phyloP scores from a whole-genome alignment of 2,329 filamentous ascomycete species.

The Fusarium tjaetaba region DNA sequence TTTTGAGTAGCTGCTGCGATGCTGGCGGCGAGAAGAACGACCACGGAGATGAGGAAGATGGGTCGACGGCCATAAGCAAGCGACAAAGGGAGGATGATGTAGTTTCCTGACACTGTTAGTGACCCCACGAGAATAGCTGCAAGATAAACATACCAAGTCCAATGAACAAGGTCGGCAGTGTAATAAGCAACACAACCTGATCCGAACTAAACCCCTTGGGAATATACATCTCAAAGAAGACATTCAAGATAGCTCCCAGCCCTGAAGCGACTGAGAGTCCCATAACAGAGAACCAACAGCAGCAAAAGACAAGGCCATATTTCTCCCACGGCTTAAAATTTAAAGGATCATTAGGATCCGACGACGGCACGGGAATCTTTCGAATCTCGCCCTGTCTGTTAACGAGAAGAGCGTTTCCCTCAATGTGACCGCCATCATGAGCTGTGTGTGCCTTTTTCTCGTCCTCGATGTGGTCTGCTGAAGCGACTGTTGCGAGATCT shows the following conservation, averaged over 20 bases:
- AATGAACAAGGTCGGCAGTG: constrained; percentile 5
- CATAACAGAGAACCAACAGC: constrained; percentile 4
- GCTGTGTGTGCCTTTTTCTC: not conserved
- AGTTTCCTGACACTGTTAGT: not conserved
- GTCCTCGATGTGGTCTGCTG: constrained; percentile 5
- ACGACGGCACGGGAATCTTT: constrained; percentile 11
- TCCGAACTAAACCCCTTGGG: constrained; percentile 5
- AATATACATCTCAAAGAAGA: constrained; percentile 11
- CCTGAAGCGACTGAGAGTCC: not conserved
- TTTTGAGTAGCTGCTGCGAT: not conserved
- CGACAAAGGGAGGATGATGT: constrained; percentile 8
- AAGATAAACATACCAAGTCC: not conserved
- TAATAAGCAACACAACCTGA: constrained; percentile 9
- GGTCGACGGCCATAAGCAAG: constrained; percentile 10
- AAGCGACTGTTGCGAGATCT: not conserved
- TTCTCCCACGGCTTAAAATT: constrained; percentile 11
- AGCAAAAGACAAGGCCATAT: constrained; percentile 14
- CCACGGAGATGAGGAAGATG: not conserved
- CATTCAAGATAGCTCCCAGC: constrained; percentile 3
- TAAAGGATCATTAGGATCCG: constrained; percentile 8
- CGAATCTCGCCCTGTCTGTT: constrained; percentile 4
- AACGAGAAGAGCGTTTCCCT: constrained; percentile 10
- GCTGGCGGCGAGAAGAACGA: constrained; percentile 1
- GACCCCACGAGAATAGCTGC: rapidly evolving
- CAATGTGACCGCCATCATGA: not conserved